These are phyloP conservation scores for Erysimum cheiri DNA, from an alignment of 441 rosid genomes.

Conservation along the genomic window DNA sequence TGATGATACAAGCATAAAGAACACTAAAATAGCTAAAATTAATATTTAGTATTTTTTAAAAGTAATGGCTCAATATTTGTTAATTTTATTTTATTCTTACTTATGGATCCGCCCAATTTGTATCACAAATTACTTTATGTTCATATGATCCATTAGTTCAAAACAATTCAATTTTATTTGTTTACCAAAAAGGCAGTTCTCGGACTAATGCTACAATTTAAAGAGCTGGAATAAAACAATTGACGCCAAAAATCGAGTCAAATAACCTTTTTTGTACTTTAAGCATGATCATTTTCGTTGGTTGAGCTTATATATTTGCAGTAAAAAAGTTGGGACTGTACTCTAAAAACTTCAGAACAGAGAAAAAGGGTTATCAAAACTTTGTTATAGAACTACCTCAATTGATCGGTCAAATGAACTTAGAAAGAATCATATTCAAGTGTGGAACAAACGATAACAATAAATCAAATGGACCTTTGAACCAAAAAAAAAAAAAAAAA, in stretches of 20 bases:
- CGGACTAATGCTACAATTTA: neutral
- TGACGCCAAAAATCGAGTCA: too few species aligned
- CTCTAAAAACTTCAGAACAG: neutral
- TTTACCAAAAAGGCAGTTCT: neutral
- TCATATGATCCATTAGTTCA: too few species aligned
- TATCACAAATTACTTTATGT: too few species aligned
- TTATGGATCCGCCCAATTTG: neutral
- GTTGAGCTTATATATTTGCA: too few species aligned
- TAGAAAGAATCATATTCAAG: neutral
- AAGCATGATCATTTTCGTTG: too few species aligned
- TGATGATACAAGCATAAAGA: neutral
- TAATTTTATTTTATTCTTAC: neutral
- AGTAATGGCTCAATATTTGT: neutral
- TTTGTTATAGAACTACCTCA: neutral
- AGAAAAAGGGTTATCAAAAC: neutral
- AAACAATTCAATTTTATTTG: too few species aligned
- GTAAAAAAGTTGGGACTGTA: too few species aligned
- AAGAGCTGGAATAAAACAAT: too few species aligned
- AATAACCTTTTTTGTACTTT: too few species aligned
- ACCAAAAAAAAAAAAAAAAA: too few species aligned
- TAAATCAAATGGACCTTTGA: neutral
- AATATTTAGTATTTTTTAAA: neutral
- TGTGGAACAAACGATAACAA: neutral
- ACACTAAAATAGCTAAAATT: neutral
- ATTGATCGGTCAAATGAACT: neutral